Base-by-base conservation (phyloP, 1,284 basidiomycete genomes). In the Phellopilus nigrolimitatus region DNA sequence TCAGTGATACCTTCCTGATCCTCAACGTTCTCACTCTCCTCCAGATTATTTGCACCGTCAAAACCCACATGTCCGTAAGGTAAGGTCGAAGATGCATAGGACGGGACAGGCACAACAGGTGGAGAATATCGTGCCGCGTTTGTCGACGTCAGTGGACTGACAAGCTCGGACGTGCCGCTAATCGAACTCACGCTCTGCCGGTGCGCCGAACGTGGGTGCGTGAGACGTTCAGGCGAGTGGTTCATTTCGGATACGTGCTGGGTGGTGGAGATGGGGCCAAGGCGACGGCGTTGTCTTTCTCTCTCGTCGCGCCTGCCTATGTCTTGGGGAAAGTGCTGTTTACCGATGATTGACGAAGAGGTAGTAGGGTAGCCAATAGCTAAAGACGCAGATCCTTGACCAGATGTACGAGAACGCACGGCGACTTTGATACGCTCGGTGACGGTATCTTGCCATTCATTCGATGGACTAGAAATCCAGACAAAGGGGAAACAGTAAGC, bases 361-460 rank as follows among this genome's bases (percentile, higher is more conserved):
- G n/a, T 12, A 13, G 41, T 10, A 4, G 24, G 13, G 22, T 33
- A 33, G 6, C 10, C 31, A 33, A 9, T 33, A 3, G 31, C n/a
- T n/a, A n/a, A n/a, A n/a, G n/a, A n/a, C n/a, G n/a, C n/a, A n/a
- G n/a, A n/a, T n/a, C n/a, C n/a, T n/a, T n/a, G n/a, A n/a, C n/a
- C 22, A 24, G 47, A 17, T 12, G 17, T n/a, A 4, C 47, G 42
- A 17, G 43, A 41, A n/a, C 49, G 43, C 4, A 24, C 34, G 49
- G 59, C 24, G 52, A 47, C 15, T 57, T 59, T 48, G 52, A 57
- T 71, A 12, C 42, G 53, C 37, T 52, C 60, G 30, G 75, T 69
- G 4, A 88, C 80, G 25, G 71, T 68, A 61, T 88, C 84, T 64
- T 89, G 87, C 86, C 86, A 89, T 65, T 89, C 85, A 58, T 82